Base-by-base conservation (phyloP, 2,329 filamentous ascomycete genomes). In the Penicillium sp. region DNA sequence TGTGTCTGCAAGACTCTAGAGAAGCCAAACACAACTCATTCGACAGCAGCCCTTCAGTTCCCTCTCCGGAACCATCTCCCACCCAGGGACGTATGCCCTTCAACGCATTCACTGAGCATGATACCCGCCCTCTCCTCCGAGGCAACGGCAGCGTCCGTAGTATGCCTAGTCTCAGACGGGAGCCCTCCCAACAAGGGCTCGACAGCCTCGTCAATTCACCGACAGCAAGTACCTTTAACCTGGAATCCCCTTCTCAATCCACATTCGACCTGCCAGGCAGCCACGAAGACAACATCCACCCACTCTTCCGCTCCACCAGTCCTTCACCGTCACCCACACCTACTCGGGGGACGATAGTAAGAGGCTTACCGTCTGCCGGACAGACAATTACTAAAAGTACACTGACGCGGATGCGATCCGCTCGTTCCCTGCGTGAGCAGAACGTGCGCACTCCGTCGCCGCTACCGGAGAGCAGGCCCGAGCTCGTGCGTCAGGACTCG, bases 221-320 rank as follows among this genome's bases (percentile, higher is more conserved):
- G 2, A 43, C 57, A 8, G 46, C 56, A 13, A 58, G 59, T 1
- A 59, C 55, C 2, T 46, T 52, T 6, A 49, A 54, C 5, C 24
- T 54, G 8, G 57, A 56, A 14, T 46, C 47, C 6, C 47, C 54
- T 7, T 49, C 41, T 6, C 50, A 44, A 36, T 52, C 56, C 24
- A 61, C 56, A 42, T 40, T 58, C 26, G 54, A 49, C 16, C 44
- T 42, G 2, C 32, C 39, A 2, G 44, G 42, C 14, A 26, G 24
- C 8, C 70, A 71, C 48, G 76, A 80, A 56, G 69, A 72, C 9
- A 71, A 80, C 47, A 80, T 81, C 42, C 79, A 81, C 55, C 79
- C 79, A 10, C 67, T 81, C 3, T 81, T 82, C 62, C 72, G 79
- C 34, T 71, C 71, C 3, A 74, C 74, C 51, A 78, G 74, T 49